phyloP scores from a whole-genome alignment of 2,329 filamentous ascomycete species.

The Verticillium isaacii region DNA sequence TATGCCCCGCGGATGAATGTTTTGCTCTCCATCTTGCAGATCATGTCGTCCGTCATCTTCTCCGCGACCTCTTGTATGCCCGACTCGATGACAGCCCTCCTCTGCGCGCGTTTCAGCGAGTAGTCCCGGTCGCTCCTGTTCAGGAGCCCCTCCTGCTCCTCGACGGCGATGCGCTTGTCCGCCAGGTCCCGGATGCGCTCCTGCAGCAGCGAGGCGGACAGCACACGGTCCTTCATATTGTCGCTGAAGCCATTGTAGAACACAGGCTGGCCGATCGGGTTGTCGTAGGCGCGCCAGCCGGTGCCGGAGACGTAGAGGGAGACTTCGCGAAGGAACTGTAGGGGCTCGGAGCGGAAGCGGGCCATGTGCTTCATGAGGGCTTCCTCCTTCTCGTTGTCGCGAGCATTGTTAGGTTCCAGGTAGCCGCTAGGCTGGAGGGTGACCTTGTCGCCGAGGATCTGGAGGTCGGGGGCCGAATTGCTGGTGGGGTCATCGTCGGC shows the following conservation, averaged over 20 bases:
- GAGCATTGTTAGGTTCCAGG: conserved; percentile 39
- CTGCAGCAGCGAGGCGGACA: conserved; percentile 71
- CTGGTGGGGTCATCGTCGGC: conserved; percentile 34
- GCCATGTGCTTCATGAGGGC: conserved; percentile 78
- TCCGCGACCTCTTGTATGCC: conserved; percentile 78
- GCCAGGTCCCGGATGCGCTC: conserved; percentile 73
- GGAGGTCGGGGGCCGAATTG: conserved; percentile 64
- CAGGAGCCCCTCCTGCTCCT: conserved; percentile 70
- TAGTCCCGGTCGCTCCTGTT: conserved; percentile 51
- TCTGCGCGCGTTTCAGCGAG: conserved; percentile 44
- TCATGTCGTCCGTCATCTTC: conserved; percentile 89
- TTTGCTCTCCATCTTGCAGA: conserved; percentile 98
- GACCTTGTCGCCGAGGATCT: conserved; percentile 70
- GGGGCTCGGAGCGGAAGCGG: conserved; percentile 69
- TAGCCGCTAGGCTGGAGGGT: conserved; percentile 71
- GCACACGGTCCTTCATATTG: conserved; percentile 75
- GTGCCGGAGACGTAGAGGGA: conserved; percentile 88
- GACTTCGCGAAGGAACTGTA: conserved; percentile 86
- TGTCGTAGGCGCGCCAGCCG: conserved; percentile 93
- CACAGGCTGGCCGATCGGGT: conserved; percentile 83
- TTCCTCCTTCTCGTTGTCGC: conserved; percentile 53
- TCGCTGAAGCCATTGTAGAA: conserved; percentile 92
- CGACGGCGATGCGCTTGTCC: conserved; percentile 65
- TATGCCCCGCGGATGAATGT: conserved; percentile 89
- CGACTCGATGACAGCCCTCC: conserved; percentile 62